These are phyloP conservation scores for Crucihimalaya himalaica DNA, from an alignment of 345 rosid species.

Conservation along the genomic window DNA sequence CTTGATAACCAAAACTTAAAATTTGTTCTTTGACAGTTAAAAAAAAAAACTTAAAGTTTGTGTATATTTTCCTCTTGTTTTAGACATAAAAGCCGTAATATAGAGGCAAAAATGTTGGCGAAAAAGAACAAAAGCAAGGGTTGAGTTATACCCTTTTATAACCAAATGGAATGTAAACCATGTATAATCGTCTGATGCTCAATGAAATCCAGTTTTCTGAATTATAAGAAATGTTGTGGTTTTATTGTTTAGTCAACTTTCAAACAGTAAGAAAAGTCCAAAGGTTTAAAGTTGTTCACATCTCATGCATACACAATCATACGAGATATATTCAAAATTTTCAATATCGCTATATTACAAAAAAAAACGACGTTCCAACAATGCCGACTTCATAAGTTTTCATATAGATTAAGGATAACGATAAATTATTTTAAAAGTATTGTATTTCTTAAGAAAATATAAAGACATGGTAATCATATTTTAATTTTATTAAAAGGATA, in stretches of 20 bases:
- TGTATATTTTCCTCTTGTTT: not conserved
- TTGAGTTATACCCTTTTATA: not conserved
- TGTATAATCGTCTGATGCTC: not conserved
- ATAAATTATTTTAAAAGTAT: not conserved
- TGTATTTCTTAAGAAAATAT: not conserved
- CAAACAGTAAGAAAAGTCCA: not conserved
- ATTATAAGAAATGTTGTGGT: not conserved
- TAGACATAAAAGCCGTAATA: not conserved
- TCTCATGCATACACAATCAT: not conserved
- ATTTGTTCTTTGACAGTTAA: too few species aligned
- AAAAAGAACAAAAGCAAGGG: not conserved
- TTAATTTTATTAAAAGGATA: not conserved
- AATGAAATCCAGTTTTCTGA: not conserved
- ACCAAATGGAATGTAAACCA: not conserved
- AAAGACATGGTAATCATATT: not conserved
- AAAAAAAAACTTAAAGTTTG: too few species aligned
- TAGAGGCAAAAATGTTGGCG: not conserved
- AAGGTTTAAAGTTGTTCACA: slow-evolving; percentile 2
- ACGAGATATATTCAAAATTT: not conserved
- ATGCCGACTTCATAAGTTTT: not conserved
- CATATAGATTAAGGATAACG: not conserved
- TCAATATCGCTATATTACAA: not conserved
- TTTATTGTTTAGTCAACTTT: slow-evolving; percentile 2
- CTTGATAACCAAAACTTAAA: too few species aligned
- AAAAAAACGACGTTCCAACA: not conserved